These are phyloP conservation scores for Asterophora parasitica DNA, from an alignment of 768 basidiomycete genomes.

Conservation along the genomic window DNA sequence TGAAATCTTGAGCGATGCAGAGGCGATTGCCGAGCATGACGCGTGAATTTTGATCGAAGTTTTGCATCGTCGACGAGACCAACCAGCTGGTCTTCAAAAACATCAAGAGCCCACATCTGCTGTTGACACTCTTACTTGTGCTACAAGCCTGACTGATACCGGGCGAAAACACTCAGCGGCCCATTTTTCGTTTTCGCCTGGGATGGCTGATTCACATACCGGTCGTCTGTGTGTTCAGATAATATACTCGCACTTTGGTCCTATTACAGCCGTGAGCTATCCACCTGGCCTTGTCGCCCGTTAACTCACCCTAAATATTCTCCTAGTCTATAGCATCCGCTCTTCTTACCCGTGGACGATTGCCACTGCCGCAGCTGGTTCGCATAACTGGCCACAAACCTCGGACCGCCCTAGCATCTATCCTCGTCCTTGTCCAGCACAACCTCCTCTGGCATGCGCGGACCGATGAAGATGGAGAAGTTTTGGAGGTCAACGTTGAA, in stretches of 20 bases:
- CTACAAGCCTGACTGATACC: too few species aligned
- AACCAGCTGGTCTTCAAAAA: too few species aligned
- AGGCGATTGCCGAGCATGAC: too few species aligned
- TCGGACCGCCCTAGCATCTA: constrained; percentile 60
- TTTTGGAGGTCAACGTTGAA: constrained; percentile 76
- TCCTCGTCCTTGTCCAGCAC: constrained; percentile 85
- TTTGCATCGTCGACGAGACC: too few species aligned
- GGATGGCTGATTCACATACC: constrained; percentile 57
- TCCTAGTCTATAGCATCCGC: constrained; percentile 65
- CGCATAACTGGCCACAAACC: constrained; percentile 66
- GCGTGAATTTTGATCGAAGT: too few species aligned
- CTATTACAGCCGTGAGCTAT: constrained; percentile 53
- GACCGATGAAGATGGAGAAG: constrained; percentile 65
- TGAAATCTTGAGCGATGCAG: too few species aligned
- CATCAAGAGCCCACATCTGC: too few species aligned
- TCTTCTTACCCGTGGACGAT: constrained; percentile 77
- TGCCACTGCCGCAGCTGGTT: constrained; percentile 64
- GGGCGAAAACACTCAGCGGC: too few species aligned
- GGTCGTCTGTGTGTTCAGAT: constrained; percentile 53
- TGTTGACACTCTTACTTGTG: too few species aligned
- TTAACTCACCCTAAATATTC: background rate
- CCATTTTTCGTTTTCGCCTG: too few species aligned
- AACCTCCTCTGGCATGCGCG: constrained; percentile 86
- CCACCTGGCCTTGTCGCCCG: background rate
- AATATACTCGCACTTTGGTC: constrained; percentile 55